phyloP scores from a whole-genome alignment of 1,139 yeast species.

The Pichia sp. region DNA sequence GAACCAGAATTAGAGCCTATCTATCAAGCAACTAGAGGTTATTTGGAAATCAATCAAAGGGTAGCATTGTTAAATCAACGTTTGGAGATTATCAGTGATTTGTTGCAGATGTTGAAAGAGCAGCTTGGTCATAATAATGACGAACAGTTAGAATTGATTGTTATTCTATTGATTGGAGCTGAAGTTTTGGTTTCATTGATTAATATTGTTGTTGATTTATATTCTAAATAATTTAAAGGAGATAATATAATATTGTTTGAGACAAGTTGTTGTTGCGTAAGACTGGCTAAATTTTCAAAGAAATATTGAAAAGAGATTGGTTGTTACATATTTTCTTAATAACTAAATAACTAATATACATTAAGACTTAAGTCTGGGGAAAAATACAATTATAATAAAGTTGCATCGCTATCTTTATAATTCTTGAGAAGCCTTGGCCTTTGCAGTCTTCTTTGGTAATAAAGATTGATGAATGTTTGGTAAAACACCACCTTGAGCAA shows the following conservation, averaged over 20 bases:
- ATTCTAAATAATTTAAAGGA: constrained; percentile 9
- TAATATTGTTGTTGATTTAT: constrained; percentile 37
- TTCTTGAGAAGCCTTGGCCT: constrained; percentile 81
- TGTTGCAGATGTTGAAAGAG: constrained; percentile 91
- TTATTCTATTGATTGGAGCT: constrained; percentile 85
- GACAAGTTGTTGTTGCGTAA: no score
- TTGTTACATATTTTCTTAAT: no score
- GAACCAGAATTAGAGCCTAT: constrained; percentile 97
- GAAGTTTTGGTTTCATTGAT: constrained; percentile 85
- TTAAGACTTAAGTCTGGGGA: no score
- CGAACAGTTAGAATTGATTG: constrained; percentile 88
- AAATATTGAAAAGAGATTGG: no score
- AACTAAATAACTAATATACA: no score
- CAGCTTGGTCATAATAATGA: constrained; percentile 90
- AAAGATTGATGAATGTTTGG: constrained; percentile 97
- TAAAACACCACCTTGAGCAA: constrained; percentile 98
- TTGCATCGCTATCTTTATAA: constrained; percentile 36
- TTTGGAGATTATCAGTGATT: constrained; percentile 85
- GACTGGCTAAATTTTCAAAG: no score
- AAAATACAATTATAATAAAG: no score
- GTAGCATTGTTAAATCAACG: constrained; percentile 85
- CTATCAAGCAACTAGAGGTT: constrained; percentile 93
- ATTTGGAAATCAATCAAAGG: constrained; percentile 86
- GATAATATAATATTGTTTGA: no score
- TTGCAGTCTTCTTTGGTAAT: constrained; percentile 88